phyloP scores from a whole-genome alignment of 768 basidiomycete species.

The Trichaptum fuscoviolaceum region DNA sequence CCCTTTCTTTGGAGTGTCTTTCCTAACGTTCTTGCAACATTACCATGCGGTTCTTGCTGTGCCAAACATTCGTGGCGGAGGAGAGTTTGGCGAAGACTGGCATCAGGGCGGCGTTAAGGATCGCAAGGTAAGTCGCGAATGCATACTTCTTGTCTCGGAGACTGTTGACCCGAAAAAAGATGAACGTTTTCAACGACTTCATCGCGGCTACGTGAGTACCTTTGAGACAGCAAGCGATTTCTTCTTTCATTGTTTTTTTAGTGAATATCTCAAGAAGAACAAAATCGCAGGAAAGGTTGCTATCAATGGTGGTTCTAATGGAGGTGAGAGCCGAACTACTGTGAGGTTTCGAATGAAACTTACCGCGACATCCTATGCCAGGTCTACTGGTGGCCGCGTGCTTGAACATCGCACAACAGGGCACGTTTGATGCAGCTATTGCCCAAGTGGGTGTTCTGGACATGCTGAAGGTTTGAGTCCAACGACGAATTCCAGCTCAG shows the following conservation, averaged over 20 bases:
- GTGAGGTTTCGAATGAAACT: conserved; percentile 7
- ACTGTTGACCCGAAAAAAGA: conserved; percentile 29
- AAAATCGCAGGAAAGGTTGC: conserved; percentile 70
- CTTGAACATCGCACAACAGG: conserved; percentile 71
- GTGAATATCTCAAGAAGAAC: conserved; percentile 55
- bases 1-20: conserved; percentile 65
- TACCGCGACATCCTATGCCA: conserved; percentile 22
- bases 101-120: conserved; percentile 67
- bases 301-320: conserved; percentile 79
- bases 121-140: conserved; percentile 45
- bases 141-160: conserved; percentile 1
- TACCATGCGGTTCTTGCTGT: conserved; percentile 65
- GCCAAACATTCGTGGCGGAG: conserved; percentile 61
- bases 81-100: conserved; percentile 85
- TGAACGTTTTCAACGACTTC: conserved; percentile 79
- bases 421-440: conserved; percentile 69
- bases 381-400: conserved; percentile 84
- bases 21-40: conserved; percentile 67
- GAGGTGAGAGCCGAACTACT: conserved; percentile 40
- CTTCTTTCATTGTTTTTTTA: background rate
- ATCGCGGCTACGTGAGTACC: conserved; percentile 66
- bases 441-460: conserved; percentile 83
- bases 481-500: background rate
- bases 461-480: conserved; percentile 55
- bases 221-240: background rate